Percentiles rank a stretch among this genome's conserved stretches.
Evolutionary conservation across 2,329 filamentous ascomycete species (phyloP).

Genomic region (Fusarium paranaense): DNA sequence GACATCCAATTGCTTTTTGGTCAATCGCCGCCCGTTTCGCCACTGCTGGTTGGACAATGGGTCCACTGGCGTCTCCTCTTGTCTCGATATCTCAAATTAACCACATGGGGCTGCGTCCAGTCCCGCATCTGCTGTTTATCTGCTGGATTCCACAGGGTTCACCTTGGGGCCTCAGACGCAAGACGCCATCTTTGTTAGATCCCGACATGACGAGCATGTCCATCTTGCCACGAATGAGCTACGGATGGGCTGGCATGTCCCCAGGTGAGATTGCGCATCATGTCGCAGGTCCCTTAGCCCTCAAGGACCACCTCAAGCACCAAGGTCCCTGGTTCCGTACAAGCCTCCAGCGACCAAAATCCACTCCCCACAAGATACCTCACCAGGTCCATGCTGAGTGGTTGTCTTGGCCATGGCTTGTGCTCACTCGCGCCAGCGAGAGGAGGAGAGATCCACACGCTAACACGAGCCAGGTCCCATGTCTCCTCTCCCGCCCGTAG

Average conservation of each 20-base stretch:
- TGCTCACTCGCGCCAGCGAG: constrained; percentile 38
- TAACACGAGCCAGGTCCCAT: constrained; percentile 46
- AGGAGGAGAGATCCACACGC: constrained; percentile 37
- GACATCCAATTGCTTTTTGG: constrained; percentile 41
- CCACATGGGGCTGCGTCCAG: constrained; percentile 33
- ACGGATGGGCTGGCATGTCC: constrained; percentile 24
- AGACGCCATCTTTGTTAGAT: constrained; percentile 24
- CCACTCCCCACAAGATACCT: constrained; percentile 39
- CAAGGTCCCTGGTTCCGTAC: constrained; percentile 22
- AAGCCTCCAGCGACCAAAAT: constrained; percentile 29
- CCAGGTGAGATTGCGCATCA: constrained; percentile 21
- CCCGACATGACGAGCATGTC: constrained; percentile 25
- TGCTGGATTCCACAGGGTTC: constrained; percentile 37
- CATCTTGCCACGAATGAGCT: constrained; percentile 24
- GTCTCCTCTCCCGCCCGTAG: constrained; percentile 46
- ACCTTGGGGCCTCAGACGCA: constrained; percentile 24
- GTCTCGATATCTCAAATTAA: constrained; percentile 36
- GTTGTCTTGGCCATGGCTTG: constrained; percentile 32
- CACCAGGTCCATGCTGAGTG: constrained; percentile 34
- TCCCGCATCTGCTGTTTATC: constrained; percentile 35
- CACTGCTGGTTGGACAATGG: constrained; percentile 46
- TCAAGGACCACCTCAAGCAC: background rate
- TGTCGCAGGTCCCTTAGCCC: constrained; percentile 23
- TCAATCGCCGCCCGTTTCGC: constrained; percentile 19
- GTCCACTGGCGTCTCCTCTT: constrained; percentile 36